phyloP scores from a whole-genome alignment of 495 filamentous ascomycete genomes.

The Pseudotulostoma volvatum region DNA sequence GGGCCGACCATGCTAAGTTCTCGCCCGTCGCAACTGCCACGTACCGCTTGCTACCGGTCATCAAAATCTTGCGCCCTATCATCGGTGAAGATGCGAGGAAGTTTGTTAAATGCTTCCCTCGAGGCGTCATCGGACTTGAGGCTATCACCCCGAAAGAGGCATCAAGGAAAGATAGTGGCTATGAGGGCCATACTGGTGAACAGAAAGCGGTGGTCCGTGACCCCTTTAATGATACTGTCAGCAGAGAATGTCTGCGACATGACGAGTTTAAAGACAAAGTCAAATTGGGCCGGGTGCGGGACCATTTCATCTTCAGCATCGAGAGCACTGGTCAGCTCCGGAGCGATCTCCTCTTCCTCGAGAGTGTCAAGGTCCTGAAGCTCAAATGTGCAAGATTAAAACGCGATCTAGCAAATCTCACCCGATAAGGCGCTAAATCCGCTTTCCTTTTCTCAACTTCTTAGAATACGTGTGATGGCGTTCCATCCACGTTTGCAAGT shows the following conservation, averaged over 20 bases:
- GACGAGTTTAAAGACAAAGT: conserved; percentile 90
- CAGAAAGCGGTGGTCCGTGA: conserved; percentile 73
- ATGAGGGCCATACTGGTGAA: conserved; percentile 56
- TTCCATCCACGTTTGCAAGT: too few species aligned
- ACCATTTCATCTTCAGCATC: conserved; percentile 94
- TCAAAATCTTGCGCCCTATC: conserved; percentile 68
- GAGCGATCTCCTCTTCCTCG: conserved; percentile 79
- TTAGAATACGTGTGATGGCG: conserved; percentile 32
- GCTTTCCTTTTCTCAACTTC: conserved; percentile 6
- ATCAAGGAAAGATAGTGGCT: conserved; percentile 39
- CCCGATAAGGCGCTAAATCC: conserved; percentile 23
- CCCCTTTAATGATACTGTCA: conserved; percentile 79
- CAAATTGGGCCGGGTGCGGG: conserved; percentile 69
- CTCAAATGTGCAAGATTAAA: conserved; percentile 54
- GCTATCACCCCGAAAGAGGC: conserved; percentile 53
- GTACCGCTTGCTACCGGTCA: conserved; percentile 79
- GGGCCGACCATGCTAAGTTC: conserved; percentile 93
- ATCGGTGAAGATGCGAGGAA: conserved; percentile 73
- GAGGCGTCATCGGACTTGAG: conserved; percentile 72
- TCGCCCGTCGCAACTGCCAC: conserved; percentile 88
- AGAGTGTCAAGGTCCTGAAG: conserved; percentile 70
- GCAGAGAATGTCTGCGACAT: conserved; percentile 79
- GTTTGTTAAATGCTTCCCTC: conserved; percentile 79
- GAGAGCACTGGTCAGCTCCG: conserved; percentile 91
- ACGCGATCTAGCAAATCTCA: conserved; percentile 38